These are phyloP conservation scores for Thalassiosira profunda DNA, from an alignment of 108 stramenopile genomes.

Conservation along the genomic window DNA sequence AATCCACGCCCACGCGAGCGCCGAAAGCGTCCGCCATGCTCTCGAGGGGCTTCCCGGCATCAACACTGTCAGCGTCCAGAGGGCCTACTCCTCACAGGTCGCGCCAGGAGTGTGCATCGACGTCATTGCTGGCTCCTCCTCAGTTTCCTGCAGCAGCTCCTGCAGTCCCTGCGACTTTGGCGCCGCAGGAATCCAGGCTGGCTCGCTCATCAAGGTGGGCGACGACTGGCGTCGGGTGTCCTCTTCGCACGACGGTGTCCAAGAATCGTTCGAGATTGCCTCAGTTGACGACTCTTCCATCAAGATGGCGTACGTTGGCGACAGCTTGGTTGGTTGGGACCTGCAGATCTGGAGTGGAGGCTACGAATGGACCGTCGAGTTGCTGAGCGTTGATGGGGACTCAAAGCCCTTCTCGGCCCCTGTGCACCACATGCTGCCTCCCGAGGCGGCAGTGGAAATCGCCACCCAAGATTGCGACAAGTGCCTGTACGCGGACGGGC, in stretches of 20 bases:
- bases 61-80: slow-evolving; percentile 59
- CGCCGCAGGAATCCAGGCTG: slow-evolving; percentile 48
- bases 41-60: slow-evolving; percentile 63
- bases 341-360: slow-evolving; percentile 70
- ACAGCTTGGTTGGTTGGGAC: slow-evolving; percentile 1
- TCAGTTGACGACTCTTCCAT: slow-evolving; percentile 56
- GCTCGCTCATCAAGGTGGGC: slow-evolving; percentile 54
- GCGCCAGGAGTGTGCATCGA: slow-evolving; percentile 43
- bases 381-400: slow-evolving; percentile 51
- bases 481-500: slow-evolving; percentile 54
- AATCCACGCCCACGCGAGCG: slow-evolving; percentile 63
- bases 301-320: slow-evolving; percentile 46
- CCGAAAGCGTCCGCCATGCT: slow-evolving; percentile 52
- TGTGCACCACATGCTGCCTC: slow-evolving; percentile 46
- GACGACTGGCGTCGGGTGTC: slow-evolving; percentile 67
- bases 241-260: slow-evolving; percentile 52
- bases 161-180: slow-evolving; percentile 59
- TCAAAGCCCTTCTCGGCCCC: slow-evolving; percentile 45
- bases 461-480: slow-evolving; percentile 60
- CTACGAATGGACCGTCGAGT: slow-evolving; percentile 77
- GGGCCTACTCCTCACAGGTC: slow-evolving; percentile 20
- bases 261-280: slow-evolving; percentile 53
- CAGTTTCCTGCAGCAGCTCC: slow-evolving; percentile 38
- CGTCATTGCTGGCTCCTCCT: slow-evolving; percentile 33
- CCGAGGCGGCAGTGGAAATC: slow-evolving; percentile 51